Evolutionary conservation across 2,329 filamentous ascomycete genomes (phyloP), one percentile per base, ranked within the genome.

Genomic region (Cladosporium colombiae): DNA sequence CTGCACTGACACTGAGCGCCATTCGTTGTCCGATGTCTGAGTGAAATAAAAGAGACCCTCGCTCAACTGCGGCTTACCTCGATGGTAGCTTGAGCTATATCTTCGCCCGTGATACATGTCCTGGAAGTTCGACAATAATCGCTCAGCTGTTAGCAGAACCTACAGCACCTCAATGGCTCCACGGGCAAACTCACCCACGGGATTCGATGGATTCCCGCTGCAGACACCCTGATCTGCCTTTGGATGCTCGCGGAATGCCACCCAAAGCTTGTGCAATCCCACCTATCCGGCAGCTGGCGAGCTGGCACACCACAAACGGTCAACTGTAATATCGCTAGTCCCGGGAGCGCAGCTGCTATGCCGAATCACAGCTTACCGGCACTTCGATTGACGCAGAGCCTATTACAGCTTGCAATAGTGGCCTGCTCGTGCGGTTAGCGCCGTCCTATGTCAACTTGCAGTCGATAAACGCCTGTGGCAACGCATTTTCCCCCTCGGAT

Each of bases 181-280:
- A 27, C 3, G 25, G 25, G 29, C 50, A 27, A 31, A 53, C 18
- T 29, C 27, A 27, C 14, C 11, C 33, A 29, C 50, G 27, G 27
- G 16, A 31, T 5, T 21, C 27, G 29, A 11, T 27, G 25, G n/a
- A 53, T 29, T 53, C 16, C 14, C 27, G 50, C 50, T 53, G 50
- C 50, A 31, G 50, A 53, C 25, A 53, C 29, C 50, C 50, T 27
- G 50, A 31, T n/a, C 29, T 18, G 50, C 25, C 50, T 53, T 6
- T 29, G 8, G 14, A 18, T 53, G 16, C 50, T 31, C 23, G 50
- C 27, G 14, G 23, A 27, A 53, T 53, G 50, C 29, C 50, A 53
- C 50, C 50, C 27, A 53, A 53, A 27, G 50, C 50, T 53, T 53
- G 50, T 53, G 50, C 23, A 29, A 53, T 53, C 25, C 50, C 25